Base-by-base conservation (phyloP, 768 basidiomycete species). In the Leccinum sublutescens region DNA sequence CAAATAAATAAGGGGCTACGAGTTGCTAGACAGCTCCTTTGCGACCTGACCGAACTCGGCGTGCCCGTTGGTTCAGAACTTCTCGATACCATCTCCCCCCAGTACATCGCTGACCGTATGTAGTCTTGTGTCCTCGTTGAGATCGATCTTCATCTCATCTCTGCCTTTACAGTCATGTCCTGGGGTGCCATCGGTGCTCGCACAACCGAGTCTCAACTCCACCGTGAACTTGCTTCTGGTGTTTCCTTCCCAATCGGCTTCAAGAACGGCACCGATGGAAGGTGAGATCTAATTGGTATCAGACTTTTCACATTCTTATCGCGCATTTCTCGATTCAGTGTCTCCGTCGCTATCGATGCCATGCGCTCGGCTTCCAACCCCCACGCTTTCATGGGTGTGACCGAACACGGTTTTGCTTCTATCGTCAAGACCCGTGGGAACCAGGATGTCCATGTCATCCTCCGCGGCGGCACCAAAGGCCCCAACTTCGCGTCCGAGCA, bases 241-340 rank as follows among this genome's bases (percentile, higher is more conserved):
- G 88, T 92, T 25, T 97, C 95, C 54, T 98, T 97, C 87, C 95
- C 97, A 21, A 93, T 98, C 63, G 93, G 94, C 9, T 99, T 99
- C 87, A 99, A 99, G 77, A 99, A 99, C 72, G 96, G 97, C 55
- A 99, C 97, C 3, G 96, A 98, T 73, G 97, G 97, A 56, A 87
- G 86, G 85, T 84, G 63, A 56, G 74, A 56, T 49, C 34, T 38
- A 31, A 10, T 45, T 59, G 31, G 25, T 47, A 15, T 11, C 12
- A 1, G 4, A 51, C 9, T 8, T 57, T 58, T 29, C 29, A 10
- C 54, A 25, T 60, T 2, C 57, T 60, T 33, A 61, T 40, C 62
- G 8, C 33, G 19, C 38, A 10, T 15, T 38, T 57, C 54, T 56
- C 23, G 40, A 29, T 34, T 33, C 61, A 86, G 85, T 59, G 87